Evolutionary conservation across 768 basidiomycete species (phyloP), one percentile per base, ranked within the genome.

Genomic region (Suillus weaverae): DNA sequence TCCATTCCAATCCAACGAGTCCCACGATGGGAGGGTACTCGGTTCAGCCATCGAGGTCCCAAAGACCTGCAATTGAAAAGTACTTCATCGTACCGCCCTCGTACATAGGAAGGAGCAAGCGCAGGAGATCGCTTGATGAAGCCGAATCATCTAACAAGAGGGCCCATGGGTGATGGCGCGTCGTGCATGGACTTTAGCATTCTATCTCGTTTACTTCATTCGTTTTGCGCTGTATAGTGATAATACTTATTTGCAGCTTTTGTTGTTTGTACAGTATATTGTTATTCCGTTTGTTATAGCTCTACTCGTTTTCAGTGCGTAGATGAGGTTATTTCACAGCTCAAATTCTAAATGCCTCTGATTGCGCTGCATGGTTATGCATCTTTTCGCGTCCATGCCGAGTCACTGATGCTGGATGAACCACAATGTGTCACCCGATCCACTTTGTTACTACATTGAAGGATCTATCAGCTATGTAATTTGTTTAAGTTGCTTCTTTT

Each of bases 1-100:
- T 89, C 7, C 88, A 89, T 73, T 88, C 88, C n/a, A 89, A 86
- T 62, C 87, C 88, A 1, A 83, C 85, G 1, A 88, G 87, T 68
- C 87, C 88, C 0, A 75, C 77, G 1, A 73, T 80, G 60, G 73
- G 74, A n/a, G 71, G 70, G 43, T 67, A 65, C 14, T 51, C 69
- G 13, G 35, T 59, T n/a, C 74, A 72, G 18, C 16, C 68, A 1
- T 16, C 66, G 66, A 75, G 70, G 35, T 61, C 73, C 62, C 77
- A 69, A 56, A 66, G 72, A 64, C 80, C 80, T 2, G 60, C 71
- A 1, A 81, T 81, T 14, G 80, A 81, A 53, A 74, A 73, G 4
- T 81, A 80, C 66, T 81, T 81, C 22, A 51, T 76, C 32, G 39
- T 71, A 14, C 76, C 76, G 48, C 22, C 59, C 2, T 43, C 57